Evolutionary conservation across 192 early-diverging fungal species (phyloP), one percentile per base, ranked within the genome.

Genomic region (Rhizophagus clarus): DNA sequence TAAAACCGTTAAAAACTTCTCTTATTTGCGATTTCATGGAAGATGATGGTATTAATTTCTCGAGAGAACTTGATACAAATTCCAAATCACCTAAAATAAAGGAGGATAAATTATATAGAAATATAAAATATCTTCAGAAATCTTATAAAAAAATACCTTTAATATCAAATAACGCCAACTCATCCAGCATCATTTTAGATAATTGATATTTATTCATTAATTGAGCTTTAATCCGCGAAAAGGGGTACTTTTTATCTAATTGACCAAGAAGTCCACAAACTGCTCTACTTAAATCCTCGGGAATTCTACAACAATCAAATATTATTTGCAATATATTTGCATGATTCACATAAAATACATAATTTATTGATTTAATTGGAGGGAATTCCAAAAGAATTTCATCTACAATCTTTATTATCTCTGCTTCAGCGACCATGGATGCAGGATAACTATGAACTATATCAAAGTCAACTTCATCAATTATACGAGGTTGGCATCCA

Each of bases 381-480:
- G 92, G 93, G 47, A 93, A 85, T 67, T 90, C 91, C 72, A 91
- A 88, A 67, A 94, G 78, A 4, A 94, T 83, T 85, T 94, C 91
- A 66, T 91, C 91, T 8, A 93, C 92, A 1, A 95, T 91, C 32
- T 93, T 92, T n/a, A 98, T 83, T 1, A 96, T 88, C 83, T 99
- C 97, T 4, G 96, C 96, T 45, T 97, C 97, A 0, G 94, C 90
- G 56, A 95, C 88, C 91, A 92, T 94, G 72, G 80, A 88, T 61
- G 81, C 84, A 70, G 83, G 79, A 15, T 85, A 90, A 71, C 84
- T 83, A 51, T 91, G 91, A 7, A 97, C 93, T 62, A 97, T 94
- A 79, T 99, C 97, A 87, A 98, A 98, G 72, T 97, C 95, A 61
- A 91, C 95, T 78, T 96, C 96, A 32, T 89, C 79, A 3, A 94